Evolutionary conservation across 1,284 basidiomycete species (phyloP).

Genomic region (Inonotus obliquus): DNA sequence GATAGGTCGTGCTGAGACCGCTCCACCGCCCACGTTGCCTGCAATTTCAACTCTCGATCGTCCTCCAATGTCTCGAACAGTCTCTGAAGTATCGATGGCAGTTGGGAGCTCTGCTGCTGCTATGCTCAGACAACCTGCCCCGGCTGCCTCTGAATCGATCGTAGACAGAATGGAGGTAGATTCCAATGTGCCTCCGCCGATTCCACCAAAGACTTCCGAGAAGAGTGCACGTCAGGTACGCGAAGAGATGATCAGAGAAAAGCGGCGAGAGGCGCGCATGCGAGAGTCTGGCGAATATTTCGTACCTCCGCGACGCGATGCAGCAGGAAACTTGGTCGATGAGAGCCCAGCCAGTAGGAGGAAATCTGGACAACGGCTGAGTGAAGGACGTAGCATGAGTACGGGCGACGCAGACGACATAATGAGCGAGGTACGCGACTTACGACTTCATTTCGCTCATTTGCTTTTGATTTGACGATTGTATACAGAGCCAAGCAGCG

Average conservation of each 20-base stretch:
- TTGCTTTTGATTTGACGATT: background rate
- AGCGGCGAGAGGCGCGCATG: slow-evolving; percentile 57
- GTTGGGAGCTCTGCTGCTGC: background rate
- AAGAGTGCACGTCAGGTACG: slow-evolving; percentile 55
- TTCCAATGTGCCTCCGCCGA: slow-evolving; percentile 36
- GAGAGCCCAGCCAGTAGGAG: slow-evolving; percentile 20
- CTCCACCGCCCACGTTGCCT: slow-evolving; percentile 16
- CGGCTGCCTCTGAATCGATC: slow-evolving; percentile 26
- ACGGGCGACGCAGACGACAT: slow-evolving; percentile 59
- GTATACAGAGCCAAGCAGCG: slow-evolving; percentile 11
- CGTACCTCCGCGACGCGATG: slow-evolving; percentile 16
- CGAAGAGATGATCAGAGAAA: slow-evolving; percentile 70
- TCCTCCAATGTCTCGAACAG: slow-evolving; percentile 24
- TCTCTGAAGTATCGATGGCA: slow-evolving; percentile 27
- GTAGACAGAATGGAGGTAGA: background rate
- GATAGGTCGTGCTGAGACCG: background rate
- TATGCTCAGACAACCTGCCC: background rate
- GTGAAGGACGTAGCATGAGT: slow-evolving; percentile 63
- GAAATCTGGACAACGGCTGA: slow-evolving; percentile 45
- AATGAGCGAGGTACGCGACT: slow-evolving; percentile 19
- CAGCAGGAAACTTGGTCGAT: slow-evolving; percentile 13
- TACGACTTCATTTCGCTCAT: background rate
- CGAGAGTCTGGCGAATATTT: slow-evolving; percentile 42
- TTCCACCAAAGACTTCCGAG: slow-evolving; percentile 42
- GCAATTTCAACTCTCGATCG: slow-evolving; percentile 4